These are phyloP conservation scores for Microdochium nivale DNA, from an alignment of 2,329 filamentous ascomycete genomes.

Conservation along the genomic window DNA sequence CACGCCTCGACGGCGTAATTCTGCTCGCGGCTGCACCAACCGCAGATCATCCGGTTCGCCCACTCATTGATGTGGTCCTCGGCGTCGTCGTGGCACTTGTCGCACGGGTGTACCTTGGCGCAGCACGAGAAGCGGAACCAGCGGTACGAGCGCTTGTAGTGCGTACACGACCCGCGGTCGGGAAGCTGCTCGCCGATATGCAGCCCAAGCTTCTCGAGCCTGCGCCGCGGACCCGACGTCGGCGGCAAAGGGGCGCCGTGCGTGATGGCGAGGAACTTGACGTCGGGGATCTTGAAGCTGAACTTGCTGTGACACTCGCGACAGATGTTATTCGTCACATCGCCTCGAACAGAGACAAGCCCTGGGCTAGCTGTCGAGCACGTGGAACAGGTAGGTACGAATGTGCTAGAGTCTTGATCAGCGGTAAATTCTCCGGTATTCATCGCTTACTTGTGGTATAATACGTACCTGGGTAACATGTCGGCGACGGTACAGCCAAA, in stretches of 20 bases:
- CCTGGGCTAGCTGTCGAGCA: constrained; percentile 66
- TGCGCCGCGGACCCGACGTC: constrained; percentile 30
- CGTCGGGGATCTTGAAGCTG: constrained; percentile 68
- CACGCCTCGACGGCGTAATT: constrained; percentile 71
- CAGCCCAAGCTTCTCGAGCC: constrained; percentile 46
- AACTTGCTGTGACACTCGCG: constrained; percentile 73
- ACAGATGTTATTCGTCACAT: constrained; percentile 66
- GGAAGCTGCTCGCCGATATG: constrained; percentile 49
- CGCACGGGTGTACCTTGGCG: constrained; percentile 49
- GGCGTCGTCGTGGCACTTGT: constrained; percentile 65
- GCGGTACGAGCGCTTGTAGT: constrained; percentile 50
- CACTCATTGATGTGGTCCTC: constrained; percentile 71
- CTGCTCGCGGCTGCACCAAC: constrained; percentile 73
- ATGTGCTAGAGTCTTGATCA: constrained; percentile 42
- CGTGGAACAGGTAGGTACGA: constrained; percentile 67
- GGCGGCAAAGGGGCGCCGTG: constrained; percentile 36
- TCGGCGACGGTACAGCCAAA: constrained; percentile 67
- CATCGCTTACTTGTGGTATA: not conserved
- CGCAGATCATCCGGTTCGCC: constrained; percentile 78
- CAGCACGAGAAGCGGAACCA: constrained; percentile 62
- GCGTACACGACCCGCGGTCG: constrained; percentile 41
- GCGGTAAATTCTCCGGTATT: not conserved
- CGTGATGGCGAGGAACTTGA: constrained; percentile 68
- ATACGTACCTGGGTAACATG: constrained; percentile 57
- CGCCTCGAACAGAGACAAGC: constrained; percentile 64